Base-by-base conservation (phyloP, 2,329 filamentous ascomycete genomes). In the Ceratocystis destructans region DNA sequence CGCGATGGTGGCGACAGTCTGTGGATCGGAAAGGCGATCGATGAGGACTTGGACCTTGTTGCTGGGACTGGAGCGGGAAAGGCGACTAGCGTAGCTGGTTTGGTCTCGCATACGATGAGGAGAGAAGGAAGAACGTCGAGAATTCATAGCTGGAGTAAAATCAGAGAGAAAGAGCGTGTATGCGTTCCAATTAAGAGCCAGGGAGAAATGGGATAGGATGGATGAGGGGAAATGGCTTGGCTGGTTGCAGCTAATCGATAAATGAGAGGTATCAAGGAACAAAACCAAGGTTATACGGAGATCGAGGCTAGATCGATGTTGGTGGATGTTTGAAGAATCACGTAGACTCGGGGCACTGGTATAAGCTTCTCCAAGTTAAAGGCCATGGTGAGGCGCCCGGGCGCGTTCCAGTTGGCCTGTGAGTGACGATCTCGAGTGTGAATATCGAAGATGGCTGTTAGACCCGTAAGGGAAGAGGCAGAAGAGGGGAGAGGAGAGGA, bases 71-170 rank as follows among this genome's bases (percentile, higher is more conserved):
- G 62, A 28, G 15, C 66, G 61, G 45, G 61, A 37, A 12, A 28
- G 17, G 62, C 66, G 62, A 44, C 44, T 31, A 33, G 66, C 45
- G 44, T 67, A 64, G 31, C 64, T 67, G 45, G 66, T 67, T 64
- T 67, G 66, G 55, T 67, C 66, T 67, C 66, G 66, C 66, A 67
- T 33, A 20, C 57, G 66, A 50, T 64, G 63, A 33, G 66, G 66
- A 64, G 66, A 55, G 20, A 63, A 64, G 45, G 66, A 65, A 62
- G 53, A 67, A 37, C 57, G 45, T 67, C 55, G 66, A 59, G 66
- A 67, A 67, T 59, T 64, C 66, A 67, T 67, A 64, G 62, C 62
- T 64, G 46, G 31, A 48, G 41, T 61, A n/a, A 59, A 25, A 57
- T 45, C 25, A 48, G 17, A 59, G 22, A 50, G 17, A 41, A 41